These are phyloP conservation scores for Agaricus subrufescens DNA, from an alignment of 768 basidiomycete species.

Conservation along the genomic window DNA sequence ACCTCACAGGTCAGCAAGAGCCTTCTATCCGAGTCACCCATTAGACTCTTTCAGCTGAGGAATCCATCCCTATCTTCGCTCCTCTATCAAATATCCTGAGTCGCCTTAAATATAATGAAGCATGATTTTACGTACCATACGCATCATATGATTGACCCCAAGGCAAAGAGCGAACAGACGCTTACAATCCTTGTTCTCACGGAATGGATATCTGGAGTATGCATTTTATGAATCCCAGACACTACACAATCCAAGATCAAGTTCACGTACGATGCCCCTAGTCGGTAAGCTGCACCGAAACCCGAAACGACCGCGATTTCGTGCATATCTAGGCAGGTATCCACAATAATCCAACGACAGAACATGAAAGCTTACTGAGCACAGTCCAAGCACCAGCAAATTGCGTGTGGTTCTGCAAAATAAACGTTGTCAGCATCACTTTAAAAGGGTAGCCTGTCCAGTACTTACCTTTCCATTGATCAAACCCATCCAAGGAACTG, in stretches of 20 bases:
- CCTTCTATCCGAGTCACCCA: no score
- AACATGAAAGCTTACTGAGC: conserved; percentile 19
- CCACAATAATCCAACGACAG: background rate
- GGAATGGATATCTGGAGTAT: conserved; percentile 24
- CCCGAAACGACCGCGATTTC: conserved; percentile 36
- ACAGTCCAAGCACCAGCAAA: conserved; percentile 35
- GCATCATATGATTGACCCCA: conserved; percentile 19
- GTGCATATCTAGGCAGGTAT: conserved; percentile 25
- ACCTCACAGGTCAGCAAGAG: no score
- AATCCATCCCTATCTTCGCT: conserved; percentile 1
- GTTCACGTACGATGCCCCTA: conserved; percentile 28
- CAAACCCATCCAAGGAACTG: conserved; percentile 33
- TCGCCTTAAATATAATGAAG: background rate
- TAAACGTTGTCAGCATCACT: background rate
- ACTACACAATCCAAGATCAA: background rate
- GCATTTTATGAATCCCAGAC: background rate
- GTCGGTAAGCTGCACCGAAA: conserved; percentile 31
- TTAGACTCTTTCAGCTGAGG: background rate
- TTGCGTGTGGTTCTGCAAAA: conserved; percentile 23
- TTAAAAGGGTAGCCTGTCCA: background rate
- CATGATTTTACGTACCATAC: conserved; percentile 4
- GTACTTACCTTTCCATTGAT: conserved; percentile 27
- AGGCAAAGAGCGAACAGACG: conserved; percentile 23
- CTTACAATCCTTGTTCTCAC: conserved; percentile 24
- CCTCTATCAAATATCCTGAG: background rate